Evolutionary conservation across 495 filamentous ascomycete species (phyloP), one percentile per base, ranked within the genome.

Genomic region (Penicillium cosmopolitanum): DNA sequence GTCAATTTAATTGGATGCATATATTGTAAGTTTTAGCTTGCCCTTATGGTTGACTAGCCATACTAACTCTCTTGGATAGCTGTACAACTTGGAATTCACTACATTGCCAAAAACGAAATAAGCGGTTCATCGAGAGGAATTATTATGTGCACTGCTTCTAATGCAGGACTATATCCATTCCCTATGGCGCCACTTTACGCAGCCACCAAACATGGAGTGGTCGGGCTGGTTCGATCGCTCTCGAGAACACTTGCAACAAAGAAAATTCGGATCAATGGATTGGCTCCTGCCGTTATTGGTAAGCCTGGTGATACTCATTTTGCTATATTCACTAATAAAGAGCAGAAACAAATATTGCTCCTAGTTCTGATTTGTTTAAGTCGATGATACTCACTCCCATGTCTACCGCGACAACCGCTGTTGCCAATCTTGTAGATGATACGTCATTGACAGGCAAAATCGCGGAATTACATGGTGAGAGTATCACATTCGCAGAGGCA

Each of bases 91-190:
- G 82, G 72, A 0, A 67, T 71, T 5, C 73, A 83, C 57, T 86
- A 86, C 56, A 81, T 86, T 67, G 70, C 74, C 21, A 78, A 77
- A 56, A 84, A 82, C 42, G 7, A 50, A 10, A 36, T 56, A 13
- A 25, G 2, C 6, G 23, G 54, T 5, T 23, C 31, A 40, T 16
- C 62, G 11, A 74, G 77, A 19, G 82, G 82, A 0, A 71, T 69
- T 10, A 80, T 86, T 31, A 75, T 85, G 43, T 86, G 83, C 70
- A 85, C 82, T 3, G 77, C 82, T 0, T 84, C 81, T 3, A 84
- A 84, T 66, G 82, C 80, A 6, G 83, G 83, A 1, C 47, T 85
- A 8, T 85, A 86, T 51, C 74, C 82, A 0, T 82, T 86, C 56
- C 79, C 82, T 2, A 73, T 79, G n/a, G 79, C 81, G 5, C 84